Evolutionary conservation across 345 rosid genomes (phyloP).

Genomic region (Rhodomyrtus tomentosa): DNA sequence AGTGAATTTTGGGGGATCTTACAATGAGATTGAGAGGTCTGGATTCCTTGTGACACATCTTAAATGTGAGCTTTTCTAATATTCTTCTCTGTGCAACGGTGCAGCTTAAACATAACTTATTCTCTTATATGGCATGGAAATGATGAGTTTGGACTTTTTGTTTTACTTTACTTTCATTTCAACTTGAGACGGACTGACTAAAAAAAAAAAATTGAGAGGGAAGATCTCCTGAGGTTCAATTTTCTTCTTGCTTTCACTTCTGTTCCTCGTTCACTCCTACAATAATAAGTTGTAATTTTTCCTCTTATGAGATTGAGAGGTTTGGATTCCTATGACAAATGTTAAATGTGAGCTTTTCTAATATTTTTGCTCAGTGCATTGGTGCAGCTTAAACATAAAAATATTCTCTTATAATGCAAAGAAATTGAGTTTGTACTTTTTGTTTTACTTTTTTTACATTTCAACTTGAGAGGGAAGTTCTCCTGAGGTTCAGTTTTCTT

Average conservation of each 20-base stretch:
- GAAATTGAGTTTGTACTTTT: neutral
- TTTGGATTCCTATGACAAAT: too few species aligned
- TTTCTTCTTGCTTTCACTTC: neutral
- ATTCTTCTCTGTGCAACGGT: neutral
- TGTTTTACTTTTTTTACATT: neutral
- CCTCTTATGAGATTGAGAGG: too few species aligned
- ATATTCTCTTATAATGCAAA: neutral
- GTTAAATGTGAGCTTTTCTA: too few species aligned
- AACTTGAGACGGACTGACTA: neutral
- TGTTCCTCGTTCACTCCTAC: neutral
- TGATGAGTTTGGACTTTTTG: neutral
- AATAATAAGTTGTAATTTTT: neutral
- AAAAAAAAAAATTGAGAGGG: too few species aligned
- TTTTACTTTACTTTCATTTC: neutral
- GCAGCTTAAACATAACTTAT: neutral
- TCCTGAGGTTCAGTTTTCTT: neutral
- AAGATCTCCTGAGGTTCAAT: neutral
- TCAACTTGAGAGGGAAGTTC: neutral
- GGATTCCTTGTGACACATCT: neutral
- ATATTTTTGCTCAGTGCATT: too few species aligned
- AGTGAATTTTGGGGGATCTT: neutral
- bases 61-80: neutral
- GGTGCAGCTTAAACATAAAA: too few species aligned
- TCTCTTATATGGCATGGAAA: neutral
- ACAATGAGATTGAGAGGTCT: neutral